Conservation (phyloP, 2,329 filamentous ascomycete species). For the Ploettnerulaceae sp. region DNA sequence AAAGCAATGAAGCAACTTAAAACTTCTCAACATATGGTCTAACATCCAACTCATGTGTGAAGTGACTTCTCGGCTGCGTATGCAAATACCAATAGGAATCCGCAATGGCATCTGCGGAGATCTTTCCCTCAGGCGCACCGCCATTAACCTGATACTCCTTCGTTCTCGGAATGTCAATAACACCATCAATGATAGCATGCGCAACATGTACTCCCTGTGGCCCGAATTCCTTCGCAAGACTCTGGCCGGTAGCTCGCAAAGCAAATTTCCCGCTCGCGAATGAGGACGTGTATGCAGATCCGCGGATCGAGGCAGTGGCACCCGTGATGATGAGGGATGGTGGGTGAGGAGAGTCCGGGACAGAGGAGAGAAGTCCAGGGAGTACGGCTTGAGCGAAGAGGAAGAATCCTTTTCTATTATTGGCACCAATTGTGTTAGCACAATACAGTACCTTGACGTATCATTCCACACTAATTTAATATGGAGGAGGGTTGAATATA, state of each 20-base stretch:
- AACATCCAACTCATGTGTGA: conserved; percentile 78
- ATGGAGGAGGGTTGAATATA: conserved; percentile 24
- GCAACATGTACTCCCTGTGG: conserved; percentile 79
- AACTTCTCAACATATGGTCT: conserved; percentile 79
- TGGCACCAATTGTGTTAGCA: conserved; percentile 3
- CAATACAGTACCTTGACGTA: background rate
- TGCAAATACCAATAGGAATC: conserved; percentile 77
- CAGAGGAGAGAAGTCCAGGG: conserved; percentile 63
- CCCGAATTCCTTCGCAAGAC: conserved; percentile 76
- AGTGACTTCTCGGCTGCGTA: conserved; percentile 71
- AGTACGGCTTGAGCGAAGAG: conserved; percentile 68
- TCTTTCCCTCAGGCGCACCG: conserved; percentile 54
- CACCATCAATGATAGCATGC: conserved; percentile 77
- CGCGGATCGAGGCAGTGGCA: conserved; percentile 74
- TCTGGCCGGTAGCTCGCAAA: conserved; percentile 66
- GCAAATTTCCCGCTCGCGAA: conserved; percentile 83
- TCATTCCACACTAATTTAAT: background rate
- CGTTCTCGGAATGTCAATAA: conserved; percentile 74
- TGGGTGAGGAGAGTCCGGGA: conserved; percentile 52
- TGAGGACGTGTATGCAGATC: conserved; percentile 60
- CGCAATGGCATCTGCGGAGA: conserved; percentile 74
- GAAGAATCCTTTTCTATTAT: conserved; percentile 56
- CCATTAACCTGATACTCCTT: conserved; percentile 46
- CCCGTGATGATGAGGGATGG: conserved; percentile 83
- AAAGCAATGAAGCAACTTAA: conserved; percentile 12